Evolutionary conservation across 345 rosid species (phyloP), one percentile per base, ranked within the genome.

Genomic region (Eucalyptus pumila): DNA sequence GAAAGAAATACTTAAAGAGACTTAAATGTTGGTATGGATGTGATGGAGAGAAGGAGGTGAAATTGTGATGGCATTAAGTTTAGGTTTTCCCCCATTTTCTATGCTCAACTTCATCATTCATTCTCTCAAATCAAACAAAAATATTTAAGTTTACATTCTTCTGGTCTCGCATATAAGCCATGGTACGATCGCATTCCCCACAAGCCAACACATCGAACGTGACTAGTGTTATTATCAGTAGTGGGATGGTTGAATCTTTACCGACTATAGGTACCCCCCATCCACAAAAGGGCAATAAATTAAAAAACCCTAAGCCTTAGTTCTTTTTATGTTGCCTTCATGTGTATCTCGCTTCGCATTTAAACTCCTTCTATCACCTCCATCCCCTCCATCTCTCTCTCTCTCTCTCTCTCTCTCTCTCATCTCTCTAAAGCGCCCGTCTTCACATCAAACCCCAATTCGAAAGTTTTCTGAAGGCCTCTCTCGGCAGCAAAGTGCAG

Each of bases 331-430:
- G 90, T 87, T 88, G 47, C 51, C 48, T 92, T 92, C 95, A 94
- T 94, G 94, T 40, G 93, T 85, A 90, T 80, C 94, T 91, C 72
- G 95, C 93, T 80, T 88, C 58, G 88, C 90, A 52, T 92, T 92
- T 94, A 89, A 91, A 91, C 89, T 87, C 85, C 54, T n/a, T 83
- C 90, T 1, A 37, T 76, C 85, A 47, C 56, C 87, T 9, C 86
- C 72, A 44, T 76, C 49, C 32, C n/a, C n/a, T n/a, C n/a, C n/a
- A n/a, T n/a, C 88, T 50, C 48, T 47, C 87, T 86, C 52, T 56
- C 67, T 24, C 47, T 44, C 21, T 62, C 88, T 51, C 58, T 58
- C 88, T 49, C 67, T 21, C 14, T 40, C 52, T 56, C 54, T 14
- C 45, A 42, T 91, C 58, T 89, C 87, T 10, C 44, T 30, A 15